These are phyloP conservation scores for Citrus unshiu DNA, from an alignment of 345 rosid genomes.

Conservation along the genomic window DNA sequence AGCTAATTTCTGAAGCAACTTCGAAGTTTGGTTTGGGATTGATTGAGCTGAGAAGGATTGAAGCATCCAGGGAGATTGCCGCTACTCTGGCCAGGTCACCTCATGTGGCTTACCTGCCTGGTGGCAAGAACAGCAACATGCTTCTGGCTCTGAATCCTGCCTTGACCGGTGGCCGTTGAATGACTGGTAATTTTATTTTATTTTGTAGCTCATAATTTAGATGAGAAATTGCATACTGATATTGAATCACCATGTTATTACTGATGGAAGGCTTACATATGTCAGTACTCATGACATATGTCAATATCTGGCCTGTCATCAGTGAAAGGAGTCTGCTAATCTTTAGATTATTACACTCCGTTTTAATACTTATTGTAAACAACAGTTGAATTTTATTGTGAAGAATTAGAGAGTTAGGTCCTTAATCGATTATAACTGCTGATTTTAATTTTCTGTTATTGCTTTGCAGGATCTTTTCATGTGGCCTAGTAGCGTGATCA, in stretches of 20 bases:
- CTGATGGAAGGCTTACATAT: neutral
- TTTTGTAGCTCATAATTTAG: neutral
- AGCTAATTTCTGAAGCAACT: conserved; percentile 85
- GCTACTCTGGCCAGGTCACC: conserved; percentile 84
- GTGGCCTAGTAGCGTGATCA: neutral
- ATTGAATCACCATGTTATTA: neutral
- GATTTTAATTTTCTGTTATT: neutral
- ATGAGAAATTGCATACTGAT: neutral
- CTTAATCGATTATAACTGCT: neutral
- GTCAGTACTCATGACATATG: neutral
- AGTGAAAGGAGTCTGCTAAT: neutral
- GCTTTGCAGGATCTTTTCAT: conserved; percentile 4
- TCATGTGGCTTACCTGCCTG: conserved; percentile 83
- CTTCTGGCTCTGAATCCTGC: conserved; percentile 66
- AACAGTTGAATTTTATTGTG: neutral
- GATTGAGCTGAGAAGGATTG: conserved; percentile 96
- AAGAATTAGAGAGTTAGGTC: neutral
- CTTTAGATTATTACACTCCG: neutral
- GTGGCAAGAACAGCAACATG: conserved; percentile 81
- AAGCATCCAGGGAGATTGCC: conserved; percentile 93
- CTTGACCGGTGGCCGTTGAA: conserved; percentile 32
- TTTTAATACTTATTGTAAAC: neutral
- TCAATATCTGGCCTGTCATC: neutral
- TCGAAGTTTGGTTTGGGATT: conserved; percentile 76
- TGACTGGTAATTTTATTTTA: conserved; percentile 26